Conservation (phyloP, 78 protist species). For the Polysphondylium violaceum region DNA sequence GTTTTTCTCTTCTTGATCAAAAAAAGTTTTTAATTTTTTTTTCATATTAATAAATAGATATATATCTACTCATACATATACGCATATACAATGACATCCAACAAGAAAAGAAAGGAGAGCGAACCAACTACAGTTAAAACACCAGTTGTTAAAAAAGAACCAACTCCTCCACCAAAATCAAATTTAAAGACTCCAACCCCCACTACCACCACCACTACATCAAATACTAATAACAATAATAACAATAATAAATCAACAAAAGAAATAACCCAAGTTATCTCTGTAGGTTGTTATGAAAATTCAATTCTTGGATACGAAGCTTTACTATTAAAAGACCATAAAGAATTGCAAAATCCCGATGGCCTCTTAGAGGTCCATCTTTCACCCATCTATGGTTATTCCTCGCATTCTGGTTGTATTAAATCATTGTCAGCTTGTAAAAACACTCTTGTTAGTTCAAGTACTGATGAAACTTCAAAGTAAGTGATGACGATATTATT, state of each 20-base stretch:
- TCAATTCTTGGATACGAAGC: slow-evolving; percentile 68
- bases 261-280: background rate
- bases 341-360: background rate
- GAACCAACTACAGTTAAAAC: too few species aligned
- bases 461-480: slow-evolving; percentile 66
- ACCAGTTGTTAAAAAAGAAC: too few species aligned
- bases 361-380: slow-evolving; percentile 56
- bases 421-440: slow-evolving; percentile 32
- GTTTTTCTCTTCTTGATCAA: too few species aligned
- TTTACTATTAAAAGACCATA: background rate
- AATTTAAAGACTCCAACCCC: too few species aligned
- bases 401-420: slow-evolving; percentile 62
- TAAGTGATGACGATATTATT: background rate
- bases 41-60: too few species aligned
- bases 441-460: slow-evolving; percentile 26
- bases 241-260: background rate
- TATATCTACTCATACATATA: too few species aligned
- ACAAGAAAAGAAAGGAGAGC: too few species aligned
- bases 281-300: slow-evolving; percentile 77
- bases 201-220: too few species aligned
- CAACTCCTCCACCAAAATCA: too few species aligned
- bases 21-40: too few species aligned
- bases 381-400: slow-evolving; percentile 37
- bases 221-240: background rate
- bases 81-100: too few species aligned